Base-by-base conservation (phyloP, 208 protist genomes). In the Leishmania turanica region DNA sequence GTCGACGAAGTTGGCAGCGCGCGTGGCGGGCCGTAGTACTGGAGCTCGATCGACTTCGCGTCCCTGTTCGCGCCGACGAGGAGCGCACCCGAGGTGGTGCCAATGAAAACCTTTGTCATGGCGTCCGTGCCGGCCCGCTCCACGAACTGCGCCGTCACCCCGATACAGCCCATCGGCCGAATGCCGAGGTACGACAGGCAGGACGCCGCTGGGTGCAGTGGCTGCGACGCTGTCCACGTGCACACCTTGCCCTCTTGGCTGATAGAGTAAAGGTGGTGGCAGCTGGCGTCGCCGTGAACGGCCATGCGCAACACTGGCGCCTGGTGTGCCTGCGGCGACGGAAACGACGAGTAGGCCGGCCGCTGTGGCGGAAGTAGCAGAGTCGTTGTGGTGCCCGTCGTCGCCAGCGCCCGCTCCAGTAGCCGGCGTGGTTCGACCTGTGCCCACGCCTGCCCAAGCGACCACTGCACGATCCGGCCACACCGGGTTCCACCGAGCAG, bases 191-290 rank as follows among this genome's bases (percentile, higher is more conserved):
- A 87, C 19, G 84, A 84, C 69, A 81, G 83, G 69, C 87, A 89
- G 56, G 87, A 86, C 66, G 88, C 85, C n/a, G 78, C 79, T 13
- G 88, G 88, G 65, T 88, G 73, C 17, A 81, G 75, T 27, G 90
- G 79, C 76, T 90, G 81, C 76, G 78, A 83, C 42, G 83, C 79
- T 13, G 81, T 27, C 93, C 91, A 96, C 75, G 88, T 91, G 80
- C 90, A 93, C 31, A 96, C 89, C 37, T 87, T 83, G 3, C 91
- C 93, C 40, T 96, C 91, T 68, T 92, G 82, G 68, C 91, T 92
- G 31, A 96, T 80, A 27, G 89, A 90, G 85, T 92, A 91, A 7
- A 95, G 84, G 79, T 92, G 90, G 72, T 95, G 90, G 45, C 83
- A 84, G 80, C 80, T 94, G 49, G 71, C 69, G 69, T 95, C 90